Percentiles rank a stretch among this genome's conserved stretches.
Evolutionary conservation across 2,329 filamentous ascomycete genomes (phyloP).

Genomic region (Lecanicillium sp.): DNA sequence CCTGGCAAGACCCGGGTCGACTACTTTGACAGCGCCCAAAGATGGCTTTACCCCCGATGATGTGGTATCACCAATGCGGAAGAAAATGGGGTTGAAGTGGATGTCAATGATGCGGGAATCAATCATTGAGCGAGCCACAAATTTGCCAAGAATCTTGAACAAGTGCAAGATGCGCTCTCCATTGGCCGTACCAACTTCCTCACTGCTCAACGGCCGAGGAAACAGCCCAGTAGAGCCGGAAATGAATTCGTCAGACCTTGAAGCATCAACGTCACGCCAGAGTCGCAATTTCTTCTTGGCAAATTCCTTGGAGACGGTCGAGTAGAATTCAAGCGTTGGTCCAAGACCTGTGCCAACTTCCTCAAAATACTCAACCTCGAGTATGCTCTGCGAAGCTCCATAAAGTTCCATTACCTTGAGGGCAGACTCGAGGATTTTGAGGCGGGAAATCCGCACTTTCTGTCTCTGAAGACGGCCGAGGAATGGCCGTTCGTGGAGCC

Average conservation of each 20-base stretch:
- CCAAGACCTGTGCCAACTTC: conserved; percentile 95
- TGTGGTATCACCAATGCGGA: conserved; percentile 73
- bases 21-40: conserved; percentile 78
- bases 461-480: conserved; percentile 86
- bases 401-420: conserved; percentile 99
- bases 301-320: conserved; percentile 93
- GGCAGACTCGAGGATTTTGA: conserved; percentile 92
- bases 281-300: conserved; percentile 95
- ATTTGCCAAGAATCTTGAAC: conserved; percentile 92
- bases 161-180: conserved; percentile 83
- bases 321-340: conserved; percentile 95
- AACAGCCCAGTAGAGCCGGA: conserved; percentile 81
- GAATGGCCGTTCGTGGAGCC: conserved; percentile 85
- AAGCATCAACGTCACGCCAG: conserved; percentile 84
- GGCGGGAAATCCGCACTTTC: conserved; percentile 93
- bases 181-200: conserved; percentile 63
- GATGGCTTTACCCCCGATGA: conserved; percentile 64
- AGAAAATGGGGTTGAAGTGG: conserved; percentile 95
- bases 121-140: conserved; percentile 95
- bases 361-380: conserved; percentile 98
- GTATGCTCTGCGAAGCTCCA: conserved; percentile 87
- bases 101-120: conserved; percentile 97
- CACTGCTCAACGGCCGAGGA: conserved; percentile 78
- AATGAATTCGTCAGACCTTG: conserved; percentile 68
- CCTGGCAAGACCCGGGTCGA: conserved; percentile 77